These are phyloP conservation scores for Stagonosporopsis cucurbitacearum DNA, from an alignment of 2,329 filamentous ascomycete species.

Conservation along the genomic window DNA sequence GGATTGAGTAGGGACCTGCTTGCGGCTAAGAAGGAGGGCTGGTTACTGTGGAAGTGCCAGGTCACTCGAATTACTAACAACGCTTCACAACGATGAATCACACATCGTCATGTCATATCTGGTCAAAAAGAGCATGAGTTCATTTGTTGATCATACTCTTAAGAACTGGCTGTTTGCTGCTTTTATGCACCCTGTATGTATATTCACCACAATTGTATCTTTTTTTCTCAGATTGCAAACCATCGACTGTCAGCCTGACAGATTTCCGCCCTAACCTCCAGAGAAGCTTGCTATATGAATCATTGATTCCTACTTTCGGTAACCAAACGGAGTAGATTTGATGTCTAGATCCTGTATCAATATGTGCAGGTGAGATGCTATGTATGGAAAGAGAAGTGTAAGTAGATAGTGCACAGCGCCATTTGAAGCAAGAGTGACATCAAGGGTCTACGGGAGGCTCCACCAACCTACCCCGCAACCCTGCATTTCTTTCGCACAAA, in stretches of 20 bases:
- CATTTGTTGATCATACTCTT: not conserved
- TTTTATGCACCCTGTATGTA: not conserved
- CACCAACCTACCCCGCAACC: conserved; percentile 32
- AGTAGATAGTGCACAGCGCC: no score
- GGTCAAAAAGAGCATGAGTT: not conserved
- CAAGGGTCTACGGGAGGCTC: conserved; percentile 14
- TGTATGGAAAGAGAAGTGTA: no score
- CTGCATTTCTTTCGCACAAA: conserved; percentile 36
- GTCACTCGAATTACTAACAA: not conserved
- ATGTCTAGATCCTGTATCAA: not conserved
- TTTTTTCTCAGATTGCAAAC: not conserved
- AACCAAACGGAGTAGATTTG: not conserved
- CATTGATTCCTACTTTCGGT: not conserved
- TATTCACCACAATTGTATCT: not conserved
- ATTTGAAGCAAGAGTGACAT: not conserved
- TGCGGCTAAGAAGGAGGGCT: not conserved
- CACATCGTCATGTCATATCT: not conserved
- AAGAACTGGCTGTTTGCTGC: not conserved
- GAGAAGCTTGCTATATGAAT: not conserved
- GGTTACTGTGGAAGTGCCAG: not conserved
- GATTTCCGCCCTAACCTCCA: not conserved
- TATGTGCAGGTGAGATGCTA: no score
- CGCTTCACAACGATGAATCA: no score
- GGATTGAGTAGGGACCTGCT: not conserved
- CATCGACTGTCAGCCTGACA: not conserved